Evolutionary conservation across 192 early-diverging fungal species (phyloP).

Genomic region (Dissophora globulifera): DNA sequence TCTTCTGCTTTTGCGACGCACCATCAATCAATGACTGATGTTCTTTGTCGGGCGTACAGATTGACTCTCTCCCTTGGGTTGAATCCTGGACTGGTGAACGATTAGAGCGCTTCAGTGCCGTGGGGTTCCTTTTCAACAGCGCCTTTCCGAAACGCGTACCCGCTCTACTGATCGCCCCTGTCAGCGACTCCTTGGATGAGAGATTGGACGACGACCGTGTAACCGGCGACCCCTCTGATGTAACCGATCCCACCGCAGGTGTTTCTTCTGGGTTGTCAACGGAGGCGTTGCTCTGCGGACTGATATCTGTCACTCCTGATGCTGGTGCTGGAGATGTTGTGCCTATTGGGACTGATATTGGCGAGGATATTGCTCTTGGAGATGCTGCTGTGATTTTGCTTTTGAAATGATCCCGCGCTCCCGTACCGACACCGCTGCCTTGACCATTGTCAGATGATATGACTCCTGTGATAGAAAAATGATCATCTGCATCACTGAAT

Average conservation of each 20-base stretch:
- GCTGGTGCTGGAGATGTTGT: too few relatives aligned
- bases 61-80: not conserved
- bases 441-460: too few relatives aligned
- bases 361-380: too few relatives aligned
- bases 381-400: conserved; percentile 1
- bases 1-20: not conserved
- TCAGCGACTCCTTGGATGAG: conserved; percentile 7
- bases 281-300: not conserved
- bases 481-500: conserved; percentile 1
- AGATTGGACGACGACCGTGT: too few relatives aligned
- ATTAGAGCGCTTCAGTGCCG: conserved; percentile 17
- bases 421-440: not conserved
- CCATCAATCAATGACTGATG: conserved; percentile 1
- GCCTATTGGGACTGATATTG: too few relatives aligned
- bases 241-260: not conserved
- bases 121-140: conserved; percentile 11
- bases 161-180: conserved; percentile 12
- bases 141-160: conserved; percentile 26
- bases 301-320: too few relatives aligned
- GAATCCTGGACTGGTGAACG: too few relatives aligned
- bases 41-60: conserved; percentile 32
- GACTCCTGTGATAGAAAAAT: not conserved
- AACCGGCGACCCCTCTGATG: not conserved
- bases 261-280: too few relatives aligned
- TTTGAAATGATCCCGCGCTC: not conserved